Evolutionary conservation across 2,329 filamentous ascomycete species (phyloP).

Genomic region (Clonostachys rhizophaga): DNA sequence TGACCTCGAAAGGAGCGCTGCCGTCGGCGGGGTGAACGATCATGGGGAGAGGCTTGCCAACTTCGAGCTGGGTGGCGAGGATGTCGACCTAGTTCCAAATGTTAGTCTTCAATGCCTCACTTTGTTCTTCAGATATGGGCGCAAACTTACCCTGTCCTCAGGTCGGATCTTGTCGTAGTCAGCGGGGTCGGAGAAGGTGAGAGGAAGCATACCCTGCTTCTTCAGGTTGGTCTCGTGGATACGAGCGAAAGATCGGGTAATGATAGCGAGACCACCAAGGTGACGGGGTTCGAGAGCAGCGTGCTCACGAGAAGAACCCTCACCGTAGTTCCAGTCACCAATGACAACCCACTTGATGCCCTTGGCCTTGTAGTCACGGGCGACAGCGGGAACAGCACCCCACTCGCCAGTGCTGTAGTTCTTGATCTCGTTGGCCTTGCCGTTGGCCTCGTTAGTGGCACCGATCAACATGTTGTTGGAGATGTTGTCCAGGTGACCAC

Average conservation of each 20-base stretch:
- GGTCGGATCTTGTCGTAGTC: constrained; percentile 98
- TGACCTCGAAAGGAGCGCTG: constrained; percentile 65
- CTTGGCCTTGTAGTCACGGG: constrained; percentile 97
- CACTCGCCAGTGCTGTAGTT: constrained; percentile 82
- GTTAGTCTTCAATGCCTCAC: constrained; percentile 11
- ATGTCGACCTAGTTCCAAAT: constrained; percentile 61
- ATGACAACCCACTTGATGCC: constrained; percentile 95
- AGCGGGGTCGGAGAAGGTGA: constrained; percentile 89
- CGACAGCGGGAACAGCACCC: constrained; percentile 86
- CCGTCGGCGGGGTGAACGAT: constrained; percentile 89
- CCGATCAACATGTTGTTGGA: constrained; percentile 99
- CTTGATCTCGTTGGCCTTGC: constrained; percentile 95
- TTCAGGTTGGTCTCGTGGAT: constrained; percentile 99
- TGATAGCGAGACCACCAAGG: constrained; percentile 94
- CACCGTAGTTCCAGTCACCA: constrained; percentile 99
- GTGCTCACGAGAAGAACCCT: constrained; percentile 96
- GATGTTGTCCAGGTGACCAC: constrained; percentile 98
- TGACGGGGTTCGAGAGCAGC: constrained; percentile 96
- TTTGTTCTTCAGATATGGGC: not conserved
- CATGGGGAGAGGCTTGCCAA: constrained; percentile 91
- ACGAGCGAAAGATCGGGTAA: constrained; percentile 92
- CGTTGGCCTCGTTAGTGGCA: constrained; percentile 93
- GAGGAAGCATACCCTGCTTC: constrained; percentile 99
- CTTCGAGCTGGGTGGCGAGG: constrained; percentile 80
- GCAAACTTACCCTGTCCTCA: constrained; percentile 66